Conservation (phyloP, 2,329 filamentous ascomycete genomes). For the Diatrype stigma region DNA sequence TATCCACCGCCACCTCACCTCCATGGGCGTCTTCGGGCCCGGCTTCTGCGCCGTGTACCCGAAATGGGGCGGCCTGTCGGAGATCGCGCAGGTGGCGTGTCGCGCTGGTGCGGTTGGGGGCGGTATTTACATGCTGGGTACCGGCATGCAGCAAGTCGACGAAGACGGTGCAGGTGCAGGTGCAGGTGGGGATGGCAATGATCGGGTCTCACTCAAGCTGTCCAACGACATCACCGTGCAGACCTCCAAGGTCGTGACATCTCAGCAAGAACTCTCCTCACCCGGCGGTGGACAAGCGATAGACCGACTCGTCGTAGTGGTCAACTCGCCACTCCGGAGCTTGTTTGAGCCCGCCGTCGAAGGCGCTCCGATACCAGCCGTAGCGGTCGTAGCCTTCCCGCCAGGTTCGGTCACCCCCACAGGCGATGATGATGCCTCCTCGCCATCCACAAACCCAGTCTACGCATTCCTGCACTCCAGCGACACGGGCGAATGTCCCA, state of each 20-base stretch:
- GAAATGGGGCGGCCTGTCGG: constrained; percentile 87
- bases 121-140: constrained; percentile 80
- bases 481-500: constrained; percentile 88
- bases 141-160: constrained; percentile 55
- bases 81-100: constrained; percentile 88
- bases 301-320: constrained; percentile 62
- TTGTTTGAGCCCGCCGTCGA: constrained; percentile 72
- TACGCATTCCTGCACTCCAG: constrained; percentile 73
- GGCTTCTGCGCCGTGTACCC: constrained; percentile 87
- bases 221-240: constrained; percentile 55
- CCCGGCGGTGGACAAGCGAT: constrained; percentile 32
- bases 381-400: constrained; percentile 66
- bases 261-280: constrained; percentile 30
- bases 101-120: constrained; percentile 88
- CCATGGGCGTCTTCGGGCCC: constrained; percentile 81
- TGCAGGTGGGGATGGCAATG: too few species aligned
- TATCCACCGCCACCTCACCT: constrained; percentile 76
- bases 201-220: constrained; percentile 43
- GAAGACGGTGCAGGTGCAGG: constrained; percentile 21
- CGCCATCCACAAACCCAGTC: constrained; percentile 40
- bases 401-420: constrained; percentile 38
- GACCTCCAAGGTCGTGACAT: constrained; percentile 49
- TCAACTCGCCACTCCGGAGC: constrained; percentile 59
- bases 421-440: constrained; percentile 21
- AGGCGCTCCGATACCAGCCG: constrained; percentile 70